A percentile compares a stretch with the other conserved stretches of the same genome.
Conservation (phyloP, 1,284 basidiomycete species). For the Melampsora abietis-canadensis region DNA sequence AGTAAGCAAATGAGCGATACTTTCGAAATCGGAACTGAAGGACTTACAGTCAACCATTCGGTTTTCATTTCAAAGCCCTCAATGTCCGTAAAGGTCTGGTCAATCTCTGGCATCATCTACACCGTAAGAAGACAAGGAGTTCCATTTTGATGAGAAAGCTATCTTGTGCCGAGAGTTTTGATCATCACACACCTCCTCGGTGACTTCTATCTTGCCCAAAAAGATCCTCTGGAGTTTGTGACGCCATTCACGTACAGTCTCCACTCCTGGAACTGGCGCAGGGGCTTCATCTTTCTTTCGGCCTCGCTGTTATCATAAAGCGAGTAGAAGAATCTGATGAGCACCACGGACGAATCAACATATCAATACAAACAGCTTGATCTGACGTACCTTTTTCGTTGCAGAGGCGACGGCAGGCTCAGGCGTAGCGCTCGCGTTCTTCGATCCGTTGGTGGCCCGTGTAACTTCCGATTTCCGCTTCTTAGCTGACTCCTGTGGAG, state of each 20-base stretch:
- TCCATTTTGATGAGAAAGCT: not conserved
- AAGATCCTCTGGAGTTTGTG: slow-evolving; percentile 87
- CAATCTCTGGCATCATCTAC: slow-evolving; percentile 44
- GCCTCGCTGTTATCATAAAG: slow-evolving; percentile 8
- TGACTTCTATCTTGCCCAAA: slow-evolving; percentile 61
- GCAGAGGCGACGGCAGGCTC: slow-evolving; percentile 17
- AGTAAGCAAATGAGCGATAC: not conserved
- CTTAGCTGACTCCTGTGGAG: slow-evolving; percentile 17
- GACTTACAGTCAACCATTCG: slow-evolving; percentile 41
- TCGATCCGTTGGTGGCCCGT: slow-evolving; percentile 17
- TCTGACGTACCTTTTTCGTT: slow-evolving; percentile 19
- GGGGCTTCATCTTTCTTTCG: slow-evolving; percentile 36
- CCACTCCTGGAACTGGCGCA: slow-evolving; percentile 19
- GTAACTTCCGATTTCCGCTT: slow-evolving; percentile 41
- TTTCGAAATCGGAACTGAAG: not conserved
- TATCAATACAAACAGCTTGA: not conserved
- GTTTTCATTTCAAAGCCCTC: slow-evolving; percentile 42
- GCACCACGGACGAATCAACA: too few species aligned
- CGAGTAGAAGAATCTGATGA: not conserved
- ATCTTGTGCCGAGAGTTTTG: too few species aligned
- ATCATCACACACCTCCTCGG: slow-evolving; percentile 50
- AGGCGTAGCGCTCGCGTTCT: slow-evolving; percentile 33
- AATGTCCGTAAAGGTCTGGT: slow-evolving; percentile 38
- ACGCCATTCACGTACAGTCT: slow-evolving; percentile 64
- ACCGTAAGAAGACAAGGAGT: not conserved